Conservation (phyloP, 1,284 basidiomycete genomes). For the Coniferiporia sulphurascens region DNA sequence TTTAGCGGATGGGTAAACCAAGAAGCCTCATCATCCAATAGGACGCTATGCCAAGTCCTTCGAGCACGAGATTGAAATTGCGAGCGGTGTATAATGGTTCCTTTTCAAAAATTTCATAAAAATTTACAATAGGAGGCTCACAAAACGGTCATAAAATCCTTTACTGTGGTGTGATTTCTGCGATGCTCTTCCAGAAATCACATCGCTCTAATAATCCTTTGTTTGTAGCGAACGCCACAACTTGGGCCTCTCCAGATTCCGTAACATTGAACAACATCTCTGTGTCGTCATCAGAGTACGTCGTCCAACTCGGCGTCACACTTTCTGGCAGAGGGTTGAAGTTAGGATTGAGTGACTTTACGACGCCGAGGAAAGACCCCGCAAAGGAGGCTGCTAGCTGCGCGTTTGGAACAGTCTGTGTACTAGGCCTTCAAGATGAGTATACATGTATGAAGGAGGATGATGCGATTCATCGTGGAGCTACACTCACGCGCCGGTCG, state of each 20-base stretch:
- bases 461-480: neutral
- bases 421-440: neutral
- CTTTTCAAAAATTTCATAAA: no score
- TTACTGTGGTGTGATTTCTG: constrained; percentile 5
- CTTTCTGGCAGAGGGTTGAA: constrained; percentile 27
- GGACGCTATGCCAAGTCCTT: no score
- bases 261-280: constrained; percentile 37
- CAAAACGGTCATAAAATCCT: neutral
- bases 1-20: no score
- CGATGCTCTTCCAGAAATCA: constrained; percentile 20
- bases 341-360: constrained; percentile 33
- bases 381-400: constrained; percentile 36
- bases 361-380: constrained; percentile 36
- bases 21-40: no score
- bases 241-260: constrained; percentile 23
- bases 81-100: no score
- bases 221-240: constrained; percentile 26
- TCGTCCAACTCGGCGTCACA: constrained; percentile 29
- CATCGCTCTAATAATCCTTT: constrained; percentile 27
- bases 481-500: constrained; percentile 10
- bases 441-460: neutral
- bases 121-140: no score
- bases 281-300: constrained; percentile 22
- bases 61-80: no score
- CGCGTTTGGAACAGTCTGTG: constrained; percentile 32